Evolutionary conservation across 2,329 filamentous ascomycete species (phyloP), one percentile per base, ranked within the genome.

Genomic region (Trichoderma harzianum): DNA sequence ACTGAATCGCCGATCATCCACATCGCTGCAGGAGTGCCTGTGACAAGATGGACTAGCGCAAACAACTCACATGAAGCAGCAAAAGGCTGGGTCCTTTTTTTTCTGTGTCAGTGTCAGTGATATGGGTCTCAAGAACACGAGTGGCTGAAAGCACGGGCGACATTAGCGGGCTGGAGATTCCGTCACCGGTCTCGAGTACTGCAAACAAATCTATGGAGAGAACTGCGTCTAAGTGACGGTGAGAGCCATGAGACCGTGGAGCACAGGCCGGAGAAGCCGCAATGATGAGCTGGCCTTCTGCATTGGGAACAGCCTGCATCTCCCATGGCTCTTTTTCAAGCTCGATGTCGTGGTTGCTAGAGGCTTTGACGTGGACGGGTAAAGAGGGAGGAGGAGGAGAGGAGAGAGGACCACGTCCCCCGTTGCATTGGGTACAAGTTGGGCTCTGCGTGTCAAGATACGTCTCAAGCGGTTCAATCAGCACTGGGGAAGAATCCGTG

Each of bases 281-380:
- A 65, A 58, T 34, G 72, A 73, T 80, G 78, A 79, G 78, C 68
- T 80, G 78, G 76, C 78, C 75, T 78, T 75, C 77, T 78, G 75
- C 73, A 78, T 80, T 73, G 73, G 78, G 78, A 78, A 78, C 76
- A 73, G 75, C 74, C 71, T 77, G 78, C 79, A 74, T 78, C 75
- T 74, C 72, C 70, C n/a, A 68, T 64, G n/a, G 26, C 34, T 24
- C 57, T 61, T 65, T 60, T 55, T 32, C 7, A 36, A 51, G 60
- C 51, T 47, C 18, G 18, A 7, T 60, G 57, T 21, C 43, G 57
- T 32, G 18, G 57, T 32, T 60, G 57, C 28, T 60, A 24, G 57
- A 60, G 28, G 28, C 57, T 34, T 60, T 62, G 60, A 70, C 61
- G 68, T 67, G 67, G 60, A 72, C 53, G 21, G 24, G 11, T n/a